These are phyloP conservation scores for Amphirosellinia nigrospora DNA, from an alignment of 495 filamentous ascomycete genomes.

Conservation along the genomic window DNA sequence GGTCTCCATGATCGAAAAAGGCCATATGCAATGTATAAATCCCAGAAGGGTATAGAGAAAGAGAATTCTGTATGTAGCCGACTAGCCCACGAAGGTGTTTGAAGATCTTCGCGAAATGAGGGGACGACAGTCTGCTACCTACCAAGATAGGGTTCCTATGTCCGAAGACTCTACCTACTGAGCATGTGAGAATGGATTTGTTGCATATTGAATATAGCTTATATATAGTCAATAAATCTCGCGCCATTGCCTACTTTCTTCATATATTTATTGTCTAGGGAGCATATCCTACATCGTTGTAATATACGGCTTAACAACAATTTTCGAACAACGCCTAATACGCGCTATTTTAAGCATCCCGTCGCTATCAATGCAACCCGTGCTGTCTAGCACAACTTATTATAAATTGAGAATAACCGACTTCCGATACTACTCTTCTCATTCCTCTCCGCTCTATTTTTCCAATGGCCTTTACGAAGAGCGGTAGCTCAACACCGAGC, in stretches of 20 bases:
- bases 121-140: no score
- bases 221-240: background rate
- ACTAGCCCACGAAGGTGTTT: no score
- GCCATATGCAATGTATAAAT: no score
- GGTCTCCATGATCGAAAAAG: no score
- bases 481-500: background rate
- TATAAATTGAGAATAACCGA: background rate
- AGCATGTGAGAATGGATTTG: background rate
- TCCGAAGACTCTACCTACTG: no score
- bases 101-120: no score
- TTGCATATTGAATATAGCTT: background rate
- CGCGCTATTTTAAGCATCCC: background rate
- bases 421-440: background rate
- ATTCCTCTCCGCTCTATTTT: background rate
- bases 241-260: background rate
- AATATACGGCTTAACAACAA: background rate
- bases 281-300: background rate
- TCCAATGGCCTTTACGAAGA: background rate
- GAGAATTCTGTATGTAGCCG: no score
- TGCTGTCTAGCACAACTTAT: background rate
- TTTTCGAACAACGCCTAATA: background rate
- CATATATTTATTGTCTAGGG: background rate
- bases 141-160: no score
- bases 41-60: no score
- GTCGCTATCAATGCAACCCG: background rate